Conservation (phyloP, 2,329 filamentous ascomycete genomes). For the Magnaporthiopsis poae region DNA sequence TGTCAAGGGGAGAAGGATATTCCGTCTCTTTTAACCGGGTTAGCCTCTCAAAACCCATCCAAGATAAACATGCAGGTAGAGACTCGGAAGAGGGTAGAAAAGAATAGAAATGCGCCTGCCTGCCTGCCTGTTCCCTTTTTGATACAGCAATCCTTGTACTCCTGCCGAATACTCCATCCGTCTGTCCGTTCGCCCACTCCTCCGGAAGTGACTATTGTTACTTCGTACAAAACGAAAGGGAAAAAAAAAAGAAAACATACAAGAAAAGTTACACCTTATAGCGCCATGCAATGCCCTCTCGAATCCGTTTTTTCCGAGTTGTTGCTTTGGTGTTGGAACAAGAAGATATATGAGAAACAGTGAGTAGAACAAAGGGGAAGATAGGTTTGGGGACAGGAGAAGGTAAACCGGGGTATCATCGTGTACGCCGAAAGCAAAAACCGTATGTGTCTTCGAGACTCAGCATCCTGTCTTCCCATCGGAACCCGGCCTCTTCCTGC, state of each 20-base stretch:
- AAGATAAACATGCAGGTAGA: not conserved
- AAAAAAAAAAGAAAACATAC: not conserved
- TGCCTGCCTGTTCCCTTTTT: not conserved
- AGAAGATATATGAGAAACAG: not conserved
- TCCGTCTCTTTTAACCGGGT: not conserved
- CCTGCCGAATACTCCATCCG: constrained; percentile 3
- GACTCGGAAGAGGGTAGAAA: not conserved
- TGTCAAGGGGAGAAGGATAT: not conserved
- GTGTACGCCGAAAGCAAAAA: constrained; percentile 8
- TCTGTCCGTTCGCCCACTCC: no score
- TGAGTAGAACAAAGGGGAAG: not conserved
- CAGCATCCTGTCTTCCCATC: not conserved
- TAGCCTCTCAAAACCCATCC: not conserved
- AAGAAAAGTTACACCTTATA: not conserved
- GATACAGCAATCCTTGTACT: constrained; percentile 5
- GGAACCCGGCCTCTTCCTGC: not conserved
- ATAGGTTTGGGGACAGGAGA: not conserved
- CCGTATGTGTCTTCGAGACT: not conserved
- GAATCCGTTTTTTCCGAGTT: not conserved
- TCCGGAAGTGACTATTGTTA: not conserved
- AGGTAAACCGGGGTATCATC: constrained; percentile 2
- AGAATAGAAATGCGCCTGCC: not conserved
- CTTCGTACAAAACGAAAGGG: not conserved
- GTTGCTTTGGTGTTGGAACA: not conserved
- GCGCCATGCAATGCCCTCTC: not conserved